These are phyloP conservation scores for Clathrospora elynae DNA, from an alignment of 2,329 filamentous ascomycete species.

Conservation along the genomic window DNA sequence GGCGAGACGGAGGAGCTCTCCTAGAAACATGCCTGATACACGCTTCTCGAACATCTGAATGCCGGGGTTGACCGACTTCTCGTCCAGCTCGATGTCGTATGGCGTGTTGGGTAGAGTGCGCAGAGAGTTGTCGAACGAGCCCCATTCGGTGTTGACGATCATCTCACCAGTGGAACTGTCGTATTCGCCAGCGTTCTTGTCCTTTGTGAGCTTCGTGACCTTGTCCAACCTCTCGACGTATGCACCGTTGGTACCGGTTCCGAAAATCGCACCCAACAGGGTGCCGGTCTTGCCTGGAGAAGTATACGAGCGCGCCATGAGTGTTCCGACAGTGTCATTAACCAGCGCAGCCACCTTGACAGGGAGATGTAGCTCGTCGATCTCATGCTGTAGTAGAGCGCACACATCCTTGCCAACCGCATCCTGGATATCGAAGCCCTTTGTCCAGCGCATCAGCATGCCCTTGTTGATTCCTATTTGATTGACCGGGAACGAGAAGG, in stretches of 20 bases:
- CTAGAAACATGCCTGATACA: conserved; percentile 96
- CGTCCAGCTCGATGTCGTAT: conserved; percentile 81
- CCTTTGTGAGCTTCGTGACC: conserved; percentile 72
- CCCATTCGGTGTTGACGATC: conserved; percentile 99
- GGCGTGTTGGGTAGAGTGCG: conserved; percentile 83
- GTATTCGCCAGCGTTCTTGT: conserved; percentile 60
- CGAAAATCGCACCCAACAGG: conserved; percentile 94
- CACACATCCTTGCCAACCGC: conserved; percentile 95
- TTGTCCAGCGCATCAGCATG: conserved; percentile 94
- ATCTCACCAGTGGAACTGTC: conserved; percentile 86
- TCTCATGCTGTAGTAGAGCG: conserved; percentile 82
- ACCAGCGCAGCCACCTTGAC: conserved; percentile 95
- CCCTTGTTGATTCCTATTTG: conserved; percentile 96
- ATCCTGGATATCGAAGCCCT: conserved; percentile 97
- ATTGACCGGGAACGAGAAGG: conserved; percentile 95
- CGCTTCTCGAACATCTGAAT: conserved; percentile 99
- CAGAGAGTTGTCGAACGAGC: conserved; percentile 93
- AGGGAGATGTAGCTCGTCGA: conserved; percentile 82
- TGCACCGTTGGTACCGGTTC: conserved; percentile 95
- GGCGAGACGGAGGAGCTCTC: conserved; percentile 84
- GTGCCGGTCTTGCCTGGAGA: conserved; percentile 85
- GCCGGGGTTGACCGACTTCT: conserved; percentile 83
- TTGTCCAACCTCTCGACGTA: conserved; percentile 92
- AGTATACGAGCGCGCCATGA: conserved; percentile 97
- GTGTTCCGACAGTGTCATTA: conserved; percentile 95